A percentile compares a stretch with the other conserved stretches of the same genome.
Conservation (phyloP, 495 filamentous ascomycete genomes). For the Xylaria cubensis region DNA sequence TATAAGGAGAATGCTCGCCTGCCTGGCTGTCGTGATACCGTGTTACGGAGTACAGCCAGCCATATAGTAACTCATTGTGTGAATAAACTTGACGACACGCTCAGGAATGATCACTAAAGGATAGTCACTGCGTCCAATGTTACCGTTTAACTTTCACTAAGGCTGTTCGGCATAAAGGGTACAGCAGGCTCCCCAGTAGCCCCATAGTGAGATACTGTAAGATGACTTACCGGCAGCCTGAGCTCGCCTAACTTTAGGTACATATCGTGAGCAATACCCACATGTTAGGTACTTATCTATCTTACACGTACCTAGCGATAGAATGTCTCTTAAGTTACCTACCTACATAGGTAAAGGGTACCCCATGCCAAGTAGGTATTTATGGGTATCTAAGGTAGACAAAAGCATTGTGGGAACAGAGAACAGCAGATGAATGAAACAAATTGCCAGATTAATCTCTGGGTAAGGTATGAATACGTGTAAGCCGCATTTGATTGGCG, state of each 20-base stretch:
- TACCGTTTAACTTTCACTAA: neutral
- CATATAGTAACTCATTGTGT: neutral
- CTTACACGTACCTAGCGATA: too few relatives aligned
- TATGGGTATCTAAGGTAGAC: neutral
- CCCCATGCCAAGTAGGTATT: neutral
- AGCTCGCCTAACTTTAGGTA: neutral
- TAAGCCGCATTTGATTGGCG: neutral
- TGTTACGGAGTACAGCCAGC: neutral
- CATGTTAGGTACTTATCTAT: too few relatives aligned
- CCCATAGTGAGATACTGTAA: neutral
- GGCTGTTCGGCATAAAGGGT: neutral
- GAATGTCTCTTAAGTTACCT: neutral
- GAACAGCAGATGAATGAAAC: constrained; percentile 11
- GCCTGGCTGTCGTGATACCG: neutral
- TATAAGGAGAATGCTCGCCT: neutral
- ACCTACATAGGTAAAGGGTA: neutral
- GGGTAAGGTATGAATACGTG: neutral
- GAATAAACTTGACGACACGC: neutral
- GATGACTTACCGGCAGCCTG: constrained; percentile 6
- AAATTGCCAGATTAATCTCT: neutral
- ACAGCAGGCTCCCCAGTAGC: neutral
- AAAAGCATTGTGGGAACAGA: neutral
- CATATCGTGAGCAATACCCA: neutral
- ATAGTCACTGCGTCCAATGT: too few relatives aligned
- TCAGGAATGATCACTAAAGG: too few relatives aligned